These are phyloP conservation scores for Microsporum canis DNA, from an alignment of 2,329 filamentous ascomycete genomes.

Conservation along the genomic window DNA sequence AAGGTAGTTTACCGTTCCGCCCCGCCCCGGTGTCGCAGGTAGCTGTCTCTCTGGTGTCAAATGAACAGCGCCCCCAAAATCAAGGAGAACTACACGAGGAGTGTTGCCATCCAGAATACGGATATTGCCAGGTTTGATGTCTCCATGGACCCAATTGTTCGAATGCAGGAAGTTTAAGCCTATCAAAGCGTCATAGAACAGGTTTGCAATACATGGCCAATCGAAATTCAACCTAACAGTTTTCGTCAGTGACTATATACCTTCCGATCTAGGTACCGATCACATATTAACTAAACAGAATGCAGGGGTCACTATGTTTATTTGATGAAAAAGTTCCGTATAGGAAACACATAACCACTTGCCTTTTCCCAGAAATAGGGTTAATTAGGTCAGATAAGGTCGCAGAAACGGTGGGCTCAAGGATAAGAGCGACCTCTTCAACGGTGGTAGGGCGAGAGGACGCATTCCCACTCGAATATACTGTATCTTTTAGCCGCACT, in stretches of 20 bases:
- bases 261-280: too few relatives aligned
- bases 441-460: neutral
- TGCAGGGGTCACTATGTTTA: neutral
- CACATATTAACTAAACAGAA: too few relatives aligned
- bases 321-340: neutral
- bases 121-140: constrained; percentile 5
- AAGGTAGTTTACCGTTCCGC: constrained; percentile 1
- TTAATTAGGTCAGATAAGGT: neutral
- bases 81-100: constrained; percentile 3
- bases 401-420: neutral
- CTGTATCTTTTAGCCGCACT: neutral
- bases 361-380: neutral
- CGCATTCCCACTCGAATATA: neutral
- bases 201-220: neutral
- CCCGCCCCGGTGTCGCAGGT: neutral
- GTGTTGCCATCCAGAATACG: neutral
- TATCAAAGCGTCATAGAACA: neutral
- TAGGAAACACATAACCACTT: neutral
- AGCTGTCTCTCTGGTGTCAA: neutral
- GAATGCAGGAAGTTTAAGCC: neutral
- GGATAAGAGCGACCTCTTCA: neutral
- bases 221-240: neutral
- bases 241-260: neutral
- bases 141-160: constrained; percentile 3
- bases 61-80: neutral